A percentile compares a stretch with the other conserved stretches of the same genome.
phyloP scores from a whole-genome alignment of 192 early-diverging fungal species.

The Coemansia sp. region DNA sequence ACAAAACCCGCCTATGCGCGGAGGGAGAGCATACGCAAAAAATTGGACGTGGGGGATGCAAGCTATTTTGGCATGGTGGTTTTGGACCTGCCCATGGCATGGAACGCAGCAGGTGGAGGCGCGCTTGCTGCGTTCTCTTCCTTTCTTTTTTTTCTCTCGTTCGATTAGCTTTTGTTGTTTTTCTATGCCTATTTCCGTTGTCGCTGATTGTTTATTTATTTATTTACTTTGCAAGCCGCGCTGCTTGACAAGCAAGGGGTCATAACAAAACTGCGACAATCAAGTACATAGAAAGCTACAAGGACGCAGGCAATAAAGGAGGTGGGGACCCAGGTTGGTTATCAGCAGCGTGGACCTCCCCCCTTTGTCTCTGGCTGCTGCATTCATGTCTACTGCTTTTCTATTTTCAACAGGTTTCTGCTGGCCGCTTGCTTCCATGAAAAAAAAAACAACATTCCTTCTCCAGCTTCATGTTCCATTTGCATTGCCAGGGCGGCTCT shows the following conservation, averaged over 20 bases:
- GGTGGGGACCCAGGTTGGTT: not conserved
- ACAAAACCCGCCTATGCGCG: not conserved
- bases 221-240: conserved; percentile 1
- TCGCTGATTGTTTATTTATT: not conserved
- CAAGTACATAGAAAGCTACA: not conserved
- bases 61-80: not conserved
- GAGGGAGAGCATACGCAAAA: not conserved
- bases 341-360: not conserved
- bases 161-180: conserved; percentile 1
- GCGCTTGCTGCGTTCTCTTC: not conserved
- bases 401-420: not conserved
- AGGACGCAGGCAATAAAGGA: not conserved
- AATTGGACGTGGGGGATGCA: not conserved
- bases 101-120: not conserved
- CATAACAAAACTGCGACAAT: not conserved
- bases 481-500: not conserved
- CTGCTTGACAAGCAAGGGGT: not conserved
- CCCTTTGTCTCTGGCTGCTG: not conserved
- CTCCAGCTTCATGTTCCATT: not conserved
- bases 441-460: conserved; percentile 12
- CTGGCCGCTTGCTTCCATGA: not conserved
- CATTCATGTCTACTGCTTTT: not conserved
- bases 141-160: conserved; percentile 1
- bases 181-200: not conserved
- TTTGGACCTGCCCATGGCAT: not conserved